Evolutionary conservation across 1,284 basidiomycete genomes (phyloP), one percentile per base, ranked within the genome.

Genomic region (Fomes fomentarius): DNA sequence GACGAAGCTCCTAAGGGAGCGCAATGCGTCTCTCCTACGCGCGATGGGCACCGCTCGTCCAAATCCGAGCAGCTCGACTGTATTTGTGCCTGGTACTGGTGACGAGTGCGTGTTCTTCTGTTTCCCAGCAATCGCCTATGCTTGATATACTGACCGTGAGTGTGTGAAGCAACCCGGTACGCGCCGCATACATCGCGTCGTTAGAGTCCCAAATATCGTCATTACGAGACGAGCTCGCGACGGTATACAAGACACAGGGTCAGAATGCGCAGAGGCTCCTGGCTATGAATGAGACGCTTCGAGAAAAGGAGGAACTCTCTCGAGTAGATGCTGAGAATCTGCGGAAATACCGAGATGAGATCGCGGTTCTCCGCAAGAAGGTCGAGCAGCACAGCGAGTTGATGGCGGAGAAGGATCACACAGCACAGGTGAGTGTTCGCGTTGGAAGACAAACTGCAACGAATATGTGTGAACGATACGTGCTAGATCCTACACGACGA

Each of bases 191-290:
- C 70, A 87, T 96, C 64, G 77, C 87, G 1, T 96, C 96, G 14
- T 85, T 98, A 47, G 95, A 98, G 71, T 87, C 89, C 2, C 95
- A 98, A 69, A 92, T 98, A 69, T 91, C 93, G 2, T 85, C 91
- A 6, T 78, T 96, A 42, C 86, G 94, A 24, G 90, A 93, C 64
- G 96, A 98, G 70, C 79, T 98, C 38, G 91, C 94, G 2, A 91
- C 89, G 6, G 86, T 97, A 2, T 99, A 99, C 80, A 96, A 97
- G 72, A 93, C 94, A 0, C 96, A 98, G 68, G 92, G 93, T 0
- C 94, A 96, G 73, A 97, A 97, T 70, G 93, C 95, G 1, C 96
- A 98, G 69, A 82, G 93, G 35, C 79, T 96, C 12, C 80, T 99
- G 14, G 82, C 91, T 7, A 93, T 98, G 87, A 96, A 93, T 59